A percentile compares a stretch with the other conserved stretches of the same genome.
phyloP scores from a whole-genome alignment of 345 rosid genomes.

The Eucalyptus microcorys region DNA sequence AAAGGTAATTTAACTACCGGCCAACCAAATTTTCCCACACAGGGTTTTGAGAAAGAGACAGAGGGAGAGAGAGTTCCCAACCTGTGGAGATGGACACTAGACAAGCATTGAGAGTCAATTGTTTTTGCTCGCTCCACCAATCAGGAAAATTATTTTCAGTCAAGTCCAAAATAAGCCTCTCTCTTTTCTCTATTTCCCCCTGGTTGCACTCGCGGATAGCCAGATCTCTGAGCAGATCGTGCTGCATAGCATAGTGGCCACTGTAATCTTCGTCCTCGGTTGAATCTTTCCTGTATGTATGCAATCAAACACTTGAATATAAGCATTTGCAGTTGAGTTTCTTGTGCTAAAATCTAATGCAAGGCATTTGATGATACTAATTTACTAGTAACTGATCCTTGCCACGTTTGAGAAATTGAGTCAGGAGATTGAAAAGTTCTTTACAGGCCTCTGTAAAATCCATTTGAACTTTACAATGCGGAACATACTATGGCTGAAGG shows the following conservation, averaged over 20 bases:
- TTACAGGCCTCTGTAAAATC: neutral
- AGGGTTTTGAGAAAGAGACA: neutral
- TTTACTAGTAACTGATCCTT: neutral
- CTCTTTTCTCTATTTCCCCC: neutral
- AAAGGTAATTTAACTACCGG: neutral
- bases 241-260: slow-evolving; percentile 24
- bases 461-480: neutral
- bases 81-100: slow-evolving; percentile 40
- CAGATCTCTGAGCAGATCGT: slow-evolving; percentile 36
- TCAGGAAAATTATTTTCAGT: slow-evolving; percentile 14
- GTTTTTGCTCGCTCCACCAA: slow-evolving; percentile 23
- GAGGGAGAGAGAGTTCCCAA: neutral
- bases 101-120: neutral
- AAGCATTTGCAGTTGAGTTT: neutral
- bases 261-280: slow-evolving; percentile 15
- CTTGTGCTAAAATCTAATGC: neutral
- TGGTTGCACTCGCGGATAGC: slow-evolving; percentile 9
- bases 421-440: fast-evolving
- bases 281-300: slow-evolving; percentile 14
- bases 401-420: neutral
- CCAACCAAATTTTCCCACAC: fast-evolving
- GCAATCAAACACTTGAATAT: neutral
- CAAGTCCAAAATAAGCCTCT: slow-evolving; percentile 21
- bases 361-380: neutral
- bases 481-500: neutral